Percentiles rank a stretch among this genome's conserved stretches.
Evolutionary conservation across 2,329 filamentous ascomycete species (phyloP).

Genomic region (Pestalotiopsis sp.): DNA sequence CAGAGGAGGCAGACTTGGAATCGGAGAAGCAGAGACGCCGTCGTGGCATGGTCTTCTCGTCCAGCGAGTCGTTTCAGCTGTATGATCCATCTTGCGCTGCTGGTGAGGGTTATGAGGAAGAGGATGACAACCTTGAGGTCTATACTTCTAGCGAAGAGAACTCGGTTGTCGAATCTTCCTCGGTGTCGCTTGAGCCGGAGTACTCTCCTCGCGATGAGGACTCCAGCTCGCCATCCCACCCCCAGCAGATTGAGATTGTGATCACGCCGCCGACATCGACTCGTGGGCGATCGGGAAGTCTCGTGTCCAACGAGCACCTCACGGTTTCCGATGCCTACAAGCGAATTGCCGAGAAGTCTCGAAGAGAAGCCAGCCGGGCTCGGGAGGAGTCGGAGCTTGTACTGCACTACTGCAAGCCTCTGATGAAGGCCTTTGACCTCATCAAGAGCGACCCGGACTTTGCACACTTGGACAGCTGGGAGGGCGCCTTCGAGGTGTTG

Average conservation of each 20-base stretch:
- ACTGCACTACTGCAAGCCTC: neutral
- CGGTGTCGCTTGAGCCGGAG: neutral
- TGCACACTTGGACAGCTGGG: neutral
- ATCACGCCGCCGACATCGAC: neutral
- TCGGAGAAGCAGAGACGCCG: neutral
- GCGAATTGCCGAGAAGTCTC: neutral
- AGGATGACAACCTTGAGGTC: neutral
- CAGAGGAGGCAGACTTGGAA: neutral
- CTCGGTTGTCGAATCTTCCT: neutral
- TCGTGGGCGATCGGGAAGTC: neutral
- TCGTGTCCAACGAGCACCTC: neutral
- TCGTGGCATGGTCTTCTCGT: neutral
- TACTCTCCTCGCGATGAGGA: neutral
- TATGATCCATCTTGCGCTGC: neutral
- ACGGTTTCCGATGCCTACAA: neutral
- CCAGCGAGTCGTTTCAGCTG: neutral
- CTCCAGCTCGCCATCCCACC: neutral
- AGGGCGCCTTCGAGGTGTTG: neutral
- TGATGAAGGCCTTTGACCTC: neutral
- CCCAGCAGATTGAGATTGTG: neutral
- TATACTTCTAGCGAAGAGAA: neutral
- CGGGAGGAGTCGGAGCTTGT: neutral
- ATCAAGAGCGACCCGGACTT: conserved; percentile 2
- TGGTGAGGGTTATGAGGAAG: neutral
- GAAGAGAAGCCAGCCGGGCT: neutral